Base-by-base conservation (phyloP, 1,284 basidiomycete genomes). In the Meripilus lineatus region DNA sequence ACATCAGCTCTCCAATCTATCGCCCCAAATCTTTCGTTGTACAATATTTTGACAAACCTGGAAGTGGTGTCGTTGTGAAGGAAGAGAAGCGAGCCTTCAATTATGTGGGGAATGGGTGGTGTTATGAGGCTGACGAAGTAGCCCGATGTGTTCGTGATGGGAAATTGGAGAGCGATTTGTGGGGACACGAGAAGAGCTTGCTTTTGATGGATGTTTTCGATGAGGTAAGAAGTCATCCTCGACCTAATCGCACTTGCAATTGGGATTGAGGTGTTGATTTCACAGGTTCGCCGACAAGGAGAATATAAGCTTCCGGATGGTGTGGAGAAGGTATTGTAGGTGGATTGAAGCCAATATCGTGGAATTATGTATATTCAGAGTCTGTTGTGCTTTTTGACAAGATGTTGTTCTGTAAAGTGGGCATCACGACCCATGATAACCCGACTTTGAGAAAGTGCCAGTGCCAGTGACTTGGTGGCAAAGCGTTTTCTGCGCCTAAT, bases 41-140 rank as follows among this genome's bases (percentile, higher is more conserved):
- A 24, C 71, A 81, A 53, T 77, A 85, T 50, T 73, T 75, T 55
- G 66, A 72, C 20, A 70, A 71, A 58, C 72, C 69, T 0, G 78
- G 79, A 18, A 70, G 71, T 21, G 71, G 71, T 1, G 64, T 64
- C 39, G 58, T 80, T 21, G 66, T 66, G 24, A 68, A 67, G 39
- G 79, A 85, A 56, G 81, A 81, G 55, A 79, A 67, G 32, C 69
- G 62, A 46, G 57, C 55, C 25, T 77, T 81, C 52, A 67, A 76
- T 24, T 79, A 81, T 54, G 65, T 71, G 3, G 86, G 85, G 6
- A 58, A 63, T 26, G 85, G 85, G 10, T 84, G 74, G 80, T 75
- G 87, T 62, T 89, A 78, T 59, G 74, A 89, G 61, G 87, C 88
- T 6, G 89, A 91, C 52, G 91, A 93, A 50, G 89, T 92, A 14